A percentile compares a stretch with the other conserved stretches of the same genome.
phyloP scores from a whole-genome alignment of 1,139 yeast genomes.

The Yamadazyma atmosphaerica region DNA sequence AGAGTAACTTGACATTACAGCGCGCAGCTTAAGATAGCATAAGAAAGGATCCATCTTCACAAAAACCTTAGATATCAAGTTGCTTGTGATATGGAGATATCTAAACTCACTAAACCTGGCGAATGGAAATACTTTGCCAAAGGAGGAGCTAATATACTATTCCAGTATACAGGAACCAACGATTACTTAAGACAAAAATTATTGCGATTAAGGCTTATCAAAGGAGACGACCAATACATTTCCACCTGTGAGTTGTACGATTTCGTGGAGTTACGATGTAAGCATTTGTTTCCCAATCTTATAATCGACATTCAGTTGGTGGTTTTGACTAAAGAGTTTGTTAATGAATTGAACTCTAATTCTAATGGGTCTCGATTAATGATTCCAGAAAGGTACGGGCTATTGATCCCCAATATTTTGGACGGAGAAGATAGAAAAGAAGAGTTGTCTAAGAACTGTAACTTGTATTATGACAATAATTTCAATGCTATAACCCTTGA shows the following conservation, averaged over 20 bases:
- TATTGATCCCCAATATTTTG: slow-evolving; percentile 42
- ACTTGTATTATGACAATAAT: slow-evolving; percentile 24
- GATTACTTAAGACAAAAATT: slow-evolving; percentile 38
- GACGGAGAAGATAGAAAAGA: slow-evolving; percentile 31
- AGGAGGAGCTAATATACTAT: slow-evolving; percentile 48
- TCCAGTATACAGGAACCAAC: slow-evolving; percentile 39
- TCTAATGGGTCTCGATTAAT: slow-evolving; percentile 33
- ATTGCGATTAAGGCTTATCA: slow-evolving; percentile 36
- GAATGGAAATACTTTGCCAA: slow-evolving; percentile 49
- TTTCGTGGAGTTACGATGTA: slow-evolving; percentile 44
- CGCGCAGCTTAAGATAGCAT: too few relatives aligned
- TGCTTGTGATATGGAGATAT: slow-evolving; percentile 42
- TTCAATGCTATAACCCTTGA: slow-evolving; percentile 38
- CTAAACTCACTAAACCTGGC: slow-evolving; percentile 37
- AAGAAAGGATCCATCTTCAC: too few relatives aligned
- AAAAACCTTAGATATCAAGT: too few relatives aligned
- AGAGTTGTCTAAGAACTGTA: slow-evolving; percentile 38
- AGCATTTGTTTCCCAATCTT: slow-evolving; percentile 38
- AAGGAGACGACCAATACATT: slow-evolving; percentile 41
- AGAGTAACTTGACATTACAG: too few relatives aligned
- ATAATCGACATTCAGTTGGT: slow-evolving; percentile 43
- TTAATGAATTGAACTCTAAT: slow-evolving; percentile 26
- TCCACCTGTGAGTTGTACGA: slow-evolving; percentile 45
- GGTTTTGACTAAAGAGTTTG: slow-evolving; percentile 36
- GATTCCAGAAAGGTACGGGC: slow-evolving; percentile 41